A percentile compares a stretch with the other conserved stretches of the same genome.
These are phyloP conservation scores for Fusarium musae DNA, from an alignment of 2,329 filamentous ascomycete species.

Conservation along the genomic window DNA sequence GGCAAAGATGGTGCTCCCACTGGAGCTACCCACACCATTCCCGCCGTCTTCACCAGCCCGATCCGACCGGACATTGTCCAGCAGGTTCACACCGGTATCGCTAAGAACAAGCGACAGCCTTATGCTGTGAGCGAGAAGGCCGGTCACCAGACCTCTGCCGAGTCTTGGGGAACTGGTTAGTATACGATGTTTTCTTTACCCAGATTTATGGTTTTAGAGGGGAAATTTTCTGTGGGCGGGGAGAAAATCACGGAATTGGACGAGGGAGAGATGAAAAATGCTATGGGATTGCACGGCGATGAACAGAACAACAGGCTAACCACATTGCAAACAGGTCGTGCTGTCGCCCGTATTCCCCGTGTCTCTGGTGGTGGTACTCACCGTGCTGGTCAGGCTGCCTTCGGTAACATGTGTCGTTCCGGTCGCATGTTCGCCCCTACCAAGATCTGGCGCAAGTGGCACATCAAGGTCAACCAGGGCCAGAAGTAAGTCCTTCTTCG, in stretches of 20 bases:
- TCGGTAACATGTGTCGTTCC: conserved; percentile 99
- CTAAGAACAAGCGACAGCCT: conserved; percentile 99
- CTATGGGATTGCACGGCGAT: background rate
- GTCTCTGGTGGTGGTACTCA: conserved; percentile 99
- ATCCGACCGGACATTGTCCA: conserved; percentile 99
- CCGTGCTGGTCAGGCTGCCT: conserved; percentile 99
- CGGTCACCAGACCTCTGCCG: conserved; percentile 99
- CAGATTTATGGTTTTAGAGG: conserved; percentile 12
- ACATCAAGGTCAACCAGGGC: conserved; percentile 99
- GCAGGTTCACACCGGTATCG: conserved; percentile 98
- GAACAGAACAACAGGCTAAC: conserved; percentile 38
- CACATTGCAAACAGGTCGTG: conserved; percentile 74
- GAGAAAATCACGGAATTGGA: background rate
- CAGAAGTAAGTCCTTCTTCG: conserved; percentile 77
- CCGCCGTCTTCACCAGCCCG: conserved; percentile 95
- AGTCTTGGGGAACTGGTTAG: conserved; percentile 99
- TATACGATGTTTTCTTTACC: conserved; percentile 46
- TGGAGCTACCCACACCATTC: conserved; percentile 89
- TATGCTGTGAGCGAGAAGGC: conserved; percentile 99
- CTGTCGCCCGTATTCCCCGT: conserved; percentile 99
- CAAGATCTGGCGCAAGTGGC: conserved; percentile 99
- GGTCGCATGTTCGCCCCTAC: conserved; percentile 99
- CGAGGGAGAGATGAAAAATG: background rate
- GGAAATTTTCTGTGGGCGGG: conserved; percentile 34
- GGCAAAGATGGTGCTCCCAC: conserved; percentile 93